Percentiles rank a stretch among this genome's conserved stretches.
Conservation (phyloP, 1,284 basidiomycete species). For the Ustilago bromivora region DNA sequence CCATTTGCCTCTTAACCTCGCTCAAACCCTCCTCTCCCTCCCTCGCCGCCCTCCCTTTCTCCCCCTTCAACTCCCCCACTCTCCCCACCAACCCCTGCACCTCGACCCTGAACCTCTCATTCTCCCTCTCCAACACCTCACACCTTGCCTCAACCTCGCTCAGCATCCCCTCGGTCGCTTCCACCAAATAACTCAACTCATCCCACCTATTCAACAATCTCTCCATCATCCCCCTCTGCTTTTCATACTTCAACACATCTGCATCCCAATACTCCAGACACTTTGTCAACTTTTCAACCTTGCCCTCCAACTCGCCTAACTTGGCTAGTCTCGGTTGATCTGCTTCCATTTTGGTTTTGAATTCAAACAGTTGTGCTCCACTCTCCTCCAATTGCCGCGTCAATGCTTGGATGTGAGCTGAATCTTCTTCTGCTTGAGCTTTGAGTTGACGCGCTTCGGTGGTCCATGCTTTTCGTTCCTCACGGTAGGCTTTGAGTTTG, state of each 20-base stretch:
- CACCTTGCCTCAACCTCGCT: conserved; percentile 21
- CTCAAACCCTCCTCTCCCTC: conserved; percentile 1
- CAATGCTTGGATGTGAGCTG: conserved; percentile 33
- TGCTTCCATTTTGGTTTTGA: conserved; percentile 46
- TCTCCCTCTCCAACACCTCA: conserved; percentile 32
- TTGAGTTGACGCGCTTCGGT: conserved; percentile 54
- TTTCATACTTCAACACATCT: conserved; percentile 59
- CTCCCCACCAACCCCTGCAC: conserved; percentile 11
- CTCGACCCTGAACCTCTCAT: conserved; percentile 28
- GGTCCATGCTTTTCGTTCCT: conserved; percentile 63
- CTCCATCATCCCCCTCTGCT: conserved; percentile 63
- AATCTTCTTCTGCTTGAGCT: conserved; percentile 50
- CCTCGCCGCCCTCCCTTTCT: conserved; percentile 19
- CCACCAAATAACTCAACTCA: conserved; percentile 59
- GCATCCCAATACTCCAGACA: conserved; percentile 61
- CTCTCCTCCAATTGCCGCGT: conserved; percentile 50
- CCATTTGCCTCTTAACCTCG: not conserved
- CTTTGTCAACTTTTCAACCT: conserved; percentile 49
- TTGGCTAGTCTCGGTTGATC: conserved; percentile 51
- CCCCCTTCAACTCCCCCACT: conserved; percentile 15
- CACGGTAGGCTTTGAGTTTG: conserved; percentile 64
- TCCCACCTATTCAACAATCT: conserved; percentile 55
- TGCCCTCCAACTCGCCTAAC: conserved; percentile 54
- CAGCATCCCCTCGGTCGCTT: conserved; percentile 49
- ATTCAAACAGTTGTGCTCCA: conserved; percentile 59